phyloP scores from a whole-genome alignment of 1,284 basidiomycete genomes.

The Puccinia novopanici region DNA sequence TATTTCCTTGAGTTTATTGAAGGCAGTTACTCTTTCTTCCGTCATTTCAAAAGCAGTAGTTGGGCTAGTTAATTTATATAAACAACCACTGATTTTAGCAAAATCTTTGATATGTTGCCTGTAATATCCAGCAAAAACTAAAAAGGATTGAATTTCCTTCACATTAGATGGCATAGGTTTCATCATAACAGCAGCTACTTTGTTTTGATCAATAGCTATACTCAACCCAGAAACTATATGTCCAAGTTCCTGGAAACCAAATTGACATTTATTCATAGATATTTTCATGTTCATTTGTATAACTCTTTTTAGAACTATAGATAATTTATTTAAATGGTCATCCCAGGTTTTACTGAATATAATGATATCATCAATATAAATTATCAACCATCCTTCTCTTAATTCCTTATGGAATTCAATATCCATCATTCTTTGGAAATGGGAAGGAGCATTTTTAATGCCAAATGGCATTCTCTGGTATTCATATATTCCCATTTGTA shows the following conservation, averaged over 20 bases:
- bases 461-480: conserved; percentile 2
- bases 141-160: background rate
- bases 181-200: conserved; percentile 60
- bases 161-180: conserved; percentile 60
- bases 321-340: background rate
- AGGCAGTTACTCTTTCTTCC: background rate
- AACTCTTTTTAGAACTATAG: background rate
- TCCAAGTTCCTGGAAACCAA: conserved; percentile 53
- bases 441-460: conserved; percentile 4
- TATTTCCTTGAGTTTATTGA: too few species aligned
- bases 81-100: background rate
- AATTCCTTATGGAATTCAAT: background rate
- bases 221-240: conserved; percentile 51
- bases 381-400: background rate
- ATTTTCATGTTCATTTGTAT: background rate
- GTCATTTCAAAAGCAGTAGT: background rate
- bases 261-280: background rate
- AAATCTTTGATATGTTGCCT: background rate
- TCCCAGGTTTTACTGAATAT: background rate
- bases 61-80: background rate
- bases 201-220: conserved; percentile 62
- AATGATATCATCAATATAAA: background rate
- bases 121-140: background rate
- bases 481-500: background rate
- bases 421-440: conserved; percentile 12